Conservation (phyloP, 2,329 filamentous ascomycete genomes). For the Pyrenochaeta sp. region DNA sequence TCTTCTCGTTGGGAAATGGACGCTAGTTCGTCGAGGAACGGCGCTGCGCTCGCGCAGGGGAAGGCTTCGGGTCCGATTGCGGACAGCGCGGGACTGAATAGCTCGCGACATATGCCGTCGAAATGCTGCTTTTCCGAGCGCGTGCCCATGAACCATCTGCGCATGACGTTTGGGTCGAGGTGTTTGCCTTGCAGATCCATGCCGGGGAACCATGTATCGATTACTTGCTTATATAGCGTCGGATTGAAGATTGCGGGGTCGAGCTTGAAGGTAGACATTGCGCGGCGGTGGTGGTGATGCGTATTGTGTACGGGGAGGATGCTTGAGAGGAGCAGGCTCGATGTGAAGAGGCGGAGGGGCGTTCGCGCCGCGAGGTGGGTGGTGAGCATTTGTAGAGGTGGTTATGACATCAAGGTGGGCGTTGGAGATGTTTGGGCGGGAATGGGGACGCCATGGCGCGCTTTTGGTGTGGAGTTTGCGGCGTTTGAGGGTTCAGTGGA, state of each 20-base stretch:
- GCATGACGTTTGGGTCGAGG: slow-evolving; percentile 31
- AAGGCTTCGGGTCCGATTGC: slow-evolving; percentile 47
- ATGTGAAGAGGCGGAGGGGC: slow-evolving; percentile 9
- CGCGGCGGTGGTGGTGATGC: slow-evolving; percentile 13
- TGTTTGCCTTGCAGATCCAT: slow-evolving; percentile 36
- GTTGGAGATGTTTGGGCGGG: too few relatives aligned
- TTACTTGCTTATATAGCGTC: slow-evolving; percentile 47
- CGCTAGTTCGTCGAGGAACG: slow-evolving; percentile 49
- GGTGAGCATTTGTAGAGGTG: slow-evolving; percentile 10
- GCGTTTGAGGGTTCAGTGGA: background rate
- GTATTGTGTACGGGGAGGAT: background rate
- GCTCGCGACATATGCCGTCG: slow-evolving; percentile 46
- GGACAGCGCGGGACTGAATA: slow-evolving; percentile 48
- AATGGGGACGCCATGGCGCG: background rate
- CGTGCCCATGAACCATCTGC: slow-evolving; percentile 50
- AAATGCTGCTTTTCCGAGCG: slow-evolving; percentile 47
- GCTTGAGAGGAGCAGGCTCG: slow-evolving; percentile 1
- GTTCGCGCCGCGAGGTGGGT: slow-evolving; percentile 8
- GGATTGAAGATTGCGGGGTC: slow-evolving; percentile 52
- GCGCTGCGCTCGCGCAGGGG: slow-evolving; percentile 36
- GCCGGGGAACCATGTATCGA: slow-evolving; percentile 51
- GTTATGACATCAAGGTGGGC: background rate
- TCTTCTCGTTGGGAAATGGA: slow-evolving; percentile 16
- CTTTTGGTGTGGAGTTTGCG: background rate
- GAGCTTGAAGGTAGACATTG: slow-evolving; percentile 48